Evolutionary conservation across 371 early-diverging fungal genomes (phyloP).

Genomic region (Mucor circinelloides): DNA sequence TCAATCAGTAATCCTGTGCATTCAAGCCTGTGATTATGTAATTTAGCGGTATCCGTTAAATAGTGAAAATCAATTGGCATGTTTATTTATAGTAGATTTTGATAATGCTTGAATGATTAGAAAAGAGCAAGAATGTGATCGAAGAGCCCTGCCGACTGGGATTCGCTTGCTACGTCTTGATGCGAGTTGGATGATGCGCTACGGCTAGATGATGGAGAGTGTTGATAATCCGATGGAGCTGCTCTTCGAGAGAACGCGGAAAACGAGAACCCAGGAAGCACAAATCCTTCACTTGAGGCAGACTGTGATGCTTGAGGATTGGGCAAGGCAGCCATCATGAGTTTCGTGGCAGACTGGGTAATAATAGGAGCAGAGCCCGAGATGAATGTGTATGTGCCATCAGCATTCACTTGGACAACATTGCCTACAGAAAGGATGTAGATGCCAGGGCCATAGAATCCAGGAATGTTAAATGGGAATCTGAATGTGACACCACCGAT

Average conservation of each 20-base stretch:
- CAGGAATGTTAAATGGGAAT: conserved; percentile 5
- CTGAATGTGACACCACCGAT: not conserved
- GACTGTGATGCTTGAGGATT: not conserved
- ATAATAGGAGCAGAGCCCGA: not conserved
- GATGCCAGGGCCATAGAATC: conserved; percentile 8
- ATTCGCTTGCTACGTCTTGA: not conserved
- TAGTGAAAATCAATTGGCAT: too few species aligned
- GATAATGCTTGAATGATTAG: not conserved
- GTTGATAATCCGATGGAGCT: not conserved
- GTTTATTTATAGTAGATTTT: not conserved
- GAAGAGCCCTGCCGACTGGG: not conserved
- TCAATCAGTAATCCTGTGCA: too few species aligned
- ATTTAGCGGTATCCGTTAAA: too few species aligned
- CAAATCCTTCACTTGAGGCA: conserved; percentile 3
- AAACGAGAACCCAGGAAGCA: conserved; percentile 12
- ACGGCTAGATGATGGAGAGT: not conserved
- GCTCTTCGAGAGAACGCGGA: conserved; percentile 12
- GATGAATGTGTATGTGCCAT: not conserved
- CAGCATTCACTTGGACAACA: not conserved
- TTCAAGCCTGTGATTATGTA: too few species aligned
- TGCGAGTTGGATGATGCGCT: not conserved
- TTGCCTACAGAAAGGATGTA: conserved; percentile 5
- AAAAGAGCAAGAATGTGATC: conserved; percentile 4
- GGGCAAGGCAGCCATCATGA: not conserved
- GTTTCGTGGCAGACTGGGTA: not conserved